Evolutionary conservation across 2,329 filamentous ascomycete species (phyloP).

Genomic region (Ilyonectria mors-panacis): DNA sequence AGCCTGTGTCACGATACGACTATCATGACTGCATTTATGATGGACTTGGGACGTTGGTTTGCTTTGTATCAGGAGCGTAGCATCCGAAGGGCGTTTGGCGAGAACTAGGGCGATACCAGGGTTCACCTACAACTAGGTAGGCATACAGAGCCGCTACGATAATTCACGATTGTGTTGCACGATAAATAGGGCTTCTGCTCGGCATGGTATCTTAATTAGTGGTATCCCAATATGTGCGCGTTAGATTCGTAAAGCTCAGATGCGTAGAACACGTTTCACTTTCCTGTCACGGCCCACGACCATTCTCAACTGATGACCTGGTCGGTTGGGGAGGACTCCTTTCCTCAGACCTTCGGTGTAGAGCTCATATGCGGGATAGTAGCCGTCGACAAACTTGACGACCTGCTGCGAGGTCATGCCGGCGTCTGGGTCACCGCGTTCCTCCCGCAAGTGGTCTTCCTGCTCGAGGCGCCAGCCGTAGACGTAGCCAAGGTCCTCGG

Average conservation of each 20-base stretch:
- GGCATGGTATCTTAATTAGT: constrained; percentile 30
- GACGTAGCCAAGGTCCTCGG: constrained; percentile 80
- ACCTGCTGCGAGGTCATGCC: constrained; percentile 91
- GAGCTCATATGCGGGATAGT: constrained; percentile 81
- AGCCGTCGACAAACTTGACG: constrained; percentile 77
- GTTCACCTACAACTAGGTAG: constrained; percentile 27
- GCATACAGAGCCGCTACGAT: constrained; percentile 23
- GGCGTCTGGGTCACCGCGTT: constrained; percentile 68
- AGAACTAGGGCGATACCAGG: constrained; percentile 31
- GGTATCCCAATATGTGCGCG: constrained; percentile 23
- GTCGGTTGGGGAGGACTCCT: constrained; percentile 68
- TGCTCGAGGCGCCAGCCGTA: constrained; percentile 90
- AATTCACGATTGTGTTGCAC: constrained; percentile 17
- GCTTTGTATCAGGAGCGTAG: constrained; percentile 34
- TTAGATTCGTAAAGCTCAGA: constrained; percentile 66
- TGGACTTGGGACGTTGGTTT: constrained; percentile 43
- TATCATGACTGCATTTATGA: constrained; percentile 46
- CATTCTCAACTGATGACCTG: constrained; percentile 72
- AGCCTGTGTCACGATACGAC: constrained; percentile 36
- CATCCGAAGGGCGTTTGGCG: constrained; percentile 36
- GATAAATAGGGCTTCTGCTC: background rate
- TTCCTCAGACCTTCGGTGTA: constrained; percentile 72
- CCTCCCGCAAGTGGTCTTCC: constrained; percentile 77
- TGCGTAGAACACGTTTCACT: constrained; percentile 69
- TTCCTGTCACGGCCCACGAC: constrained; percentile 73